Evolutionary conservation across 768 basidiomycete genomes (phyloP), one percentile per base, ranked within the genome.

Genomic region (Punctularia strigosozonata): DNA sequence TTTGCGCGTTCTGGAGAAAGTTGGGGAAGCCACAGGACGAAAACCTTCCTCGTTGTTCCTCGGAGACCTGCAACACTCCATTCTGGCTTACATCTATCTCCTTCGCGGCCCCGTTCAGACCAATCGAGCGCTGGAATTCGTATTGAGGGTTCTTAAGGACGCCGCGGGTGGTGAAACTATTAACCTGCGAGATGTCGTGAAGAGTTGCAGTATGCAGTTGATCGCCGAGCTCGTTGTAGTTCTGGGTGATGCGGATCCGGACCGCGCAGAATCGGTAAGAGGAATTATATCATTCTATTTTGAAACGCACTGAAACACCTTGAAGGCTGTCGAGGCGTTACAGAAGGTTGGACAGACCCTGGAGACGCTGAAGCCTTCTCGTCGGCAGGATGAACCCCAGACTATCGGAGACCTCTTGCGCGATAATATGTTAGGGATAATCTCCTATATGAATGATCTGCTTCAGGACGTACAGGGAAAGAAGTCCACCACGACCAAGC

Each of bases 401-500:
- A 66, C 70, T 41, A 55, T 85, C 25, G 66, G 69, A 17, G 56
- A 58, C 0, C 81, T 90, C 40, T 62, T 97, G 35, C 78, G 80
- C 56, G 65, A 64, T 6, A 71, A 88, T 46, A 80, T 92, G 61
- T 71, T 95, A 5, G 92, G 86, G 1, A 66, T 97, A 39, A 78
- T 97, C 15, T 77, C 86, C 0, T 68, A 79, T 45, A 71, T 95
- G 49, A 92, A 85, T 48, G 87, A 90, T 23, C 76, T 82, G 59
- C 59, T 97, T 38, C 87, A 89, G 53, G 91, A 90, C 43, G 67
- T 82, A 1, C 75, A 79, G 18, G 85, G 84, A 4, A 88, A 83
- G 58, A 81, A 81, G 47, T 63, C 79, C 0, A 63, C 75, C 0
- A 59, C 62, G 6, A 66, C 68, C 24, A 97, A 95, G 58, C 70